phyloP scores from a whole-genome alignment of 768 basidiomycete genomes.

The Gautieria morchelliformis region DNA sequence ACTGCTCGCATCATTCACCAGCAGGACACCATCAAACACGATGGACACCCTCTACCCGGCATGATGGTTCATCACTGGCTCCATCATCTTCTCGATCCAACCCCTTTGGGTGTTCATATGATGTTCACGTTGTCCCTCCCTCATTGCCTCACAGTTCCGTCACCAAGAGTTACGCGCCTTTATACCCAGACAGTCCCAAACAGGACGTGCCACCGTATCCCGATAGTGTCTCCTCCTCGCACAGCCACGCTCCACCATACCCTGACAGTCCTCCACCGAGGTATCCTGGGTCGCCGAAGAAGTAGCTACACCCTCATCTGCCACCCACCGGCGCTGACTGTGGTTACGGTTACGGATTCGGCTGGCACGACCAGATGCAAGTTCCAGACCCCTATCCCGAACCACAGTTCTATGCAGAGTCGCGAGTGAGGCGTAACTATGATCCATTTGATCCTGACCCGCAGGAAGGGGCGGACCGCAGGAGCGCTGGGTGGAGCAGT shows the following conservation, averaged over 20 bases:
- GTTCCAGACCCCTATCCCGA: neutral
- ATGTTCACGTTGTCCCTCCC: slow-evolving; percentile 1
- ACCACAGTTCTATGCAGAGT: neutral
- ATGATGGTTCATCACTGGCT: too few relatives aligned
- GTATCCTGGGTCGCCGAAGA: slow-evolving; percentile 4
- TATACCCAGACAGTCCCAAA: neutral
- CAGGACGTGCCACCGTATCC: neutral
- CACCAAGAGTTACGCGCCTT: neutral
- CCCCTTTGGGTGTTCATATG: too few relatives aligned
- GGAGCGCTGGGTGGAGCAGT: too few relatives aligned
- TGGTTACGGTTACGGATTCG: slow-evolving; percentile 7
- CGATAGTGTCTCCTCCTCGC: neutral
- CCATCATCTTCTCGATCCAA: too few relatives aligned
- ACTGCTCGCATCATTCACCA: too few relatives aligned
- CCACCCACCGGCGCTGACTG: neutral
- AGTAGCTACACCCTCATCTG: neutral
- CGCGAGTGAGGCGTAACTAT: too few relatives aligned
- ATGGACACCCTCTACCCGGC: too few relatives aligned
- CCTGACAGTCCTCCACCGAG: slow-evolving; percentile 2
- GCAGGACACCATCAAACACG: too few relatives aligned
- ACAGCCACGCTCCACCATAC: neutral
- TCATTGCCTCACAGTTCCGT: neutral
- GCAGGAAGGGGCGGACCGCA: too few relatives aligned
- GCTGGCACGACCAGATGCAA: slow-evolving; percentile 2
- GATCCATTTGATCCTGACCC: too few relatives aligned